Base-by-base conservation (phyloP, 169 alveolate species). In the Theileria equi region DNA sequence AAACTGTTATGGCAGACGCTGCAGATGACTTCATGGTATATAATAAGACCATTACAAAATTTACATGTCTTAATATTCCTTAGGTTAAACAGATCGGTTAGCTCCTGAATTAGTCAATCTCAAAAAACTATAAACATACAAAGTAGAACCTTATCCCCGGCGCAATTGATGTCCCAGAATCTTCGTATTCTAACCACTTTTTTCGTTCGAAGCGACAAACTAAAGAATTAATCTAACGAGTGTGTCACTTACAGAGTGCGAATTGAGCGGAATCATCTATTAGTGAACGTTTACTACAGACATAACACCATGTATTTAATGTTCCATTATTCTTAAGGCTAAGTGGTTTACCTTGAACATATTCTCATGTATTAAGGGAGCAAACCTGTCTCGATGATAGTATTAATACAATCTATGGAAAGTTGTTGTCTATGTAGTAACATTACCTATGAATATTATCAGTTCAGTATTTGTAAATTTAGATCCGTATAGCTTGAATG, bases 111-210 rank as follows among this genome's bases (percentile, higher is more conserved):
- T 16, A 5, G 5, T 16, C n/a, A 0, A 21, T 0, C 28, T 21
- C 7, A 36, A 10, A 2, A 13, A 8, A 2, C 10, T 26, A 3
- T 26, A 19, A 8, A 58, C 67, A 2, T 71, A 71, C 82, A 11
- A 71, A 52, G 64, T 60, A 40, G 32, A 71, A 71, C 1, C 82
- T 34, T 23, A 61, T 59, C 16, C 82, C 82, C 17, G 82, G 82
- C 21, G 48, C 29, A 8, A 71, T 21, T 6, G 31, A 8, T 5
- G 4, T n/a, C 28, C 16, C 13, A n/a, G 3, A 31, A n/a, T 5
- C 45, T 40, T 59, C 58, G 19, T 41, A 21, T 10, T 47, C 26
- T 0, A 71, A 61, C 82, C 82, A 71, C 19, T 54, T 54, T 28
- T 41, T 67, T 3, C 23, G 5, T 19, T 58, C 34, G 16, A 71